A percentile compares a stretch with the other conserved stretches of the same genome.
Evolutionary conservation across 441 rosid species (phyloP).

Genomic region (Adansonia gregorii): DNA sequence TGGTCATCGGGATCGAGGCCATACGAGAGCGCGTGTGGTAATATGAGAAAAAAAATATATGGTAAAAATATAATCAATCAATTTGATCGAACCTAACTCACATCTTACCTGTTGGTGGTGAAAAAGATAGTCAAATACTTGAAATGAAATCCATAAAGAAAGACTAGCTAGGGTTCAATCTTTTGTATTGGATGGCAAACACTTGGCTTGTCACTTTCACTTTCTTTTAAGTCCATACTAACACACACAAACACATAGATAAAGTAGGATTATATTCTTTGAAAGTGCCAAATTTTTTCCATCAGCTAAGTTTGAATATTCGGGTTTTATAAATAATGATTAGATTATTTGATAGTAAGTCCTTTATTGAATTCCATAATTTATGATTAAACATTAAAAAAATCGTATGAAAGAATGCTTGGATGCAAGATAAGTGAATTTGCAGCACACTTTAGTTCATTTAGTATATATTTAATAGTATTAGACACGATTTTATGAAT

Average conservation of each 20-base stretch:
- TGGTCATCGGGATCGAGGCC: neutral
- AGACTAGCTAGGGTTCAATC: conserved; percentile 13
- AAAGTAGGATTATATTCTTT: conserved; percentile 37
- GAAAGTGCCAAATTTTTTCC: conserved; percentile 38
- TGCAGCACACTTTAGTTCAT: conserved; percentile 21
- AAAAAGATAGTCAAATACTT: conserved; percentile 37
- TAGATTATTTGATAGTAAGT: no score
- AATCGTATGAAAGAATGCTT: conserved; percentile 27
- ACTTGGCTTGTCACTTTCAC: conserved; percentile 40
- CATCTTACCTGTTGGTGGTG: conserved; percentile 28
- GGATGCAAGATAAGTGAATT: conserved; percentile 40
- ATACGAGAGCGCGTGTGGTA: neutral
- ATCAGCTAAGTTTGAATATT: conserved; percentile 46
- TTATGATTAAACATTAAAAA: conserved; percentile 34
- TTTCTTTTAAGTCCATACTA: conserved; percentile 34
- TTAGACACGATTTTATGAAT: no score
- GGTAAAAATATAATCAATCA: neutral
- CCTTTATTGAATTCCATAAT: conserved; percentile 33
- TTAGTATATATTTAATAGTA: no score
- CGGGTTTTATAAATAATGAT: neutral
- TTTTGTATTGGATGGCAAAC: conserved; percentile 40
- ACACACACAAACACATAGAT: conserved; percentile 11
- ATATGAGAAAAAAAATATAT: neutral
- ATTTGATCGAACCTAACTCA: conserved; percentile 13
- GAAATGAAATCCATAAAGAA: conserved; percentile 13